These are phyloP conservation scores for Ochromonas danica DNA, from an alignment of 108 stramenopile genomes.

Conservation along the genomic window DNA sequence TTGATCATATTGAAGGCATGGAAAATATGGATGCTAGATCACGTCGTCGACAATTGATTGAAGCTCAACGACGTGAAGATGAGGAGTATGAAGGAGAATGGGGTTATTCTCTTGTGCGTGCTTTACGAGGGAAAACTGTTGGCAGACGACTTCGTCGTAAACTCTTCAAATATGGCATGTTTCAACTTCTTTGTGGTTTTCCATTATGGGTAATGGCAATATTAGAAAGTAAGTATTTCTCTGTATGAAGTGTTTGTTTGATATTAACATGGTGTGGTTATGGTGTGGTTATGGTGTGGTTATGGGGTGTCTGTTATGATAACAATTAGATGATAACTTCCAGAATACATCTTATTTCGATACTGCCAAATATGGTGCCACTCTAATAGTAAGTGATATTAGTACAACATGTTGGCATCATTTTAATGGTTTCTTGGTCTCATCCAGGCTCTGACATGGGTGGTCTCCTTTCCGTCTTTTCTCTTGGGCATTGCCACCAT, in stretches of 20 bases:
- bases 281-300: too few relatives aligned
- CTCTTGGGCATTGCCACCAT: neutral
- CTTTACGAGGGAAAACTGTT: neutral
- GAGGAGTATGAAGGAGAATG: neutral
- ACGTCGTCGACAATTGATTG: neutral
- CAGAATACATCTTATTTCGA: neutral
- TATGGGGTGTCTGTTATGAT: too few relatives aligned
- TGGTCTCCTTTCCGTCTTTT: neutral
- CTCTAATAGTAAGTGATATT: constrained; percentile 7
- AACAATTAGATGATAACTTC: neutral
- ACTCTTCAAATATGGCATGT: neutral
- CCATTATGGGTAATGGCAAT: neutral
- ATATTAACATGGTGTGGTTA: neutral
- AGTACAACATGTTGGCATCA: neutral
- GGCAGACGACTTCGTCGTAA: neutral
- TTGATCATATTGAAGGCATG: neutral
- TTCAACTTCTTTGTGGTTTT: constrained; percentile 7
- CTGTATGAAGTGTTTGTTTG: neutral
- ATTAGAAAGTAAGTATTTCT: neutral
- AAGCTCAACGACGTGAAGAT: neutral
- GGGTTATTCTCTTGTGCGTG: neutral
- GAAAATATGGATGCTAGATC: neutral
- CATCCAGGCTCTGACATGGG: neutral
- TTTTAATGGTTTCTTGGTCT: neutral
- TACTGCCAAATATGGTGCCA: neutral